phyloP scores from a whole-genome alignment of 1,284 basidiomycete species.

The Ustilago nuda region DNA sequence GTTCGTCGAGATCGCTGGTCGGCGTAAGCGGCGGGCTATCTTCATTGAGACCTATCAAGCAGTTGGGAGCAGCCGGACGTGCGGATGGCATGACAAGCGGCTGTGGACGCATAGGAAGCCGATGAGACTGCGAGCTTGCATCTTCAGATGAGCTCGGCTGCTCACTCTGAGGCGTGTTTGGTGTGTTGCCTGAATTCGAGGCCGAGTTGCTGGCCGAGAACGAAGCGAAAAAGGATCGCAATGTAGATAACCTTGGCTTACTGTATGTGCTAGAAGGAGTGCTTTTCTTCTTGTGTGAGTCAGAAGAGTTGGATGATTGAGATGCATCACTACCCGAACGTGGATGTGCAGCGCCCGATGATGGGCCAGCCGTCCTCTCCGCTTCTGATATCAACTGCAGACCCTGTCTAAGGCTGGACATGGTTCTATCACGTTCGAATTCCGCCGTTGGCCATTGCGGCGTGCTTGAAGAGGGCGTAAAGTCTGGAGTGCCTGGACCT shows the following conservation, averaged over 20 bases:
- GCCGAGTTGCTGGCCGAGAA: conserved; percentile 34
- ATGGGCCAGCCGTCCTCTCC: conserved; percentile 22
- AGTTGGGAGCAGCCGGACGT: conserved; percentile 49
- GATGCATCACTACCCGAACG: conserved; percentile 37
- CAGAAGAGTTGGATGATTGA: conserved; percentile 21
- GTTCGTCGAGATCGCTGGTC: conserved; percentile 46
- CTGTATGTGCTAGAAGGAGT: conserved; percentile 7
- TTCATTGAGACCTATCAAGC: conserved; percentile 54
- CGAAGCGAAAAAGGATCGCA: conserved; percentile 57
- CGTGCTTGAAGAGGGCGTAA: conserved; percentile 35
- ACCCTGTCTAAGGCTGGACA: conserved; percentile 49
- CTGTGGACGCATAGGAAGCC: conserved; percentile 21
- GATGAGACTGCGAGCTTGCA: not conserved
- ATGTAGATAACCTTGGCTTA: conserved; percentile 26
- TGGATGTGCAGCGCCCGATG: conserved; percentile 16
- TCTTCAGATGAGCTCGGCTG: not conserved
- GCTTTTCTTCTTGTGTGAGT: conserved; percentile 38
- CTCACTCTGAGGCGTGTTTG: conserved; percentile 26
- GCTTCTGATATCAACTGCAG: conserved; percentile 43
- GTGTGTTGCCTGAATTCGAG: conserved; percentile 21
- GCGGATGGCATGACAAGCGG: conserved; percentile 62
- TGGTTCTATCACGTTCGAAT: conserved; percentile 33
- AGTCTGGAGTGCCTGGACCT: conserved; percentile 56
- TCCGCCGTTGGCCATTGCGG: conserved; percentile 43
- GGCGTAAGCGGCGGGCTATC: conserved; percentile 64